Base-by-base conservation (phyloP, 441 rosid genomes). In the Manihot esculenta region DNA sequence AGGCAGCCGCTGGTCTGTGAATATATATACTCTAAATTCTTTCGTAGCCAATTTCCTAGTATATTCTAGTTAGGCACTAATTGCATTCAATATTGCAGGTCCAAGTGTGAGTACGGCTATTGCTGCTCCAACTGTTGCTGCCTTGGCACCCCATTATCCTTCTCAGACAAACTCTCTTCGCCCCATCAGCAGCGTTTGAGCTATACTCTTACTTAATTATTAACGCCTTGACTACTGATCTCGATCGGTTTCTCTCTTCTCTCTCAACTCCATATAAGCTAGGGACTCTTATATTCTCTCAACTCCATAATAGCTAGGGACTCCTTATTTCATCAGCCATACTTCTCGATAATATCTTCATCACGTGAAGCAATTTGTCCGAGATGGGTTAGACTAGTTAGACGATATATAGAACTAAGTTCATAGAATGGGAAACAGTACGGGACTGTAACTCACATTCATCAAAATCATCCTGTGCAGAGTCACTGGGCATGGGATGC, bases 181-280 rank as follows among this genome's bases (percentile, higher is more conserved):
- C 14, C 64, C 55, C 27, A 70, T 70, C 30, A 70, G 21, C 61
- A 70, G 66, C 58, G 51, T 70, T 70, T 70, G 55, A 70, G n/a
- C 53, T 21, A n/a, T n/a, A 2, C 12, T 10, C 18, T 35, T 33
- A 17, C 51, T 62, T 0, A n/a, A n/a, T n/a, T n/a, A 38, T 33
- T 33, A 38, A 38, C 1, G 1, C 12, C 35, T 12, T 44, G 53
- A 30, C 41, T 14, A 23, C 14, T 3, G 23, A 65, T 65, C 41
- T 14, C 8, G n/a, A n/a, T n/a, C n/a, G 2, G n/a, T 0, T 20
- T 15, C 64, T 24, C 24, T 50, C 24, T 35, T 35, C 17, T 45
- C 15, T 60, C 45, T 12, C 61, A 24, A 13, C 48, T 35, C 24
- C 65, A 61, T 26, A 44, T 45, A 38, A 4, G 42, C 42, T 38